Evolutionary conservation across 495 filamentous ascomycete species (phyloP).

Genomic region (Penicillium canariense): DNA sequence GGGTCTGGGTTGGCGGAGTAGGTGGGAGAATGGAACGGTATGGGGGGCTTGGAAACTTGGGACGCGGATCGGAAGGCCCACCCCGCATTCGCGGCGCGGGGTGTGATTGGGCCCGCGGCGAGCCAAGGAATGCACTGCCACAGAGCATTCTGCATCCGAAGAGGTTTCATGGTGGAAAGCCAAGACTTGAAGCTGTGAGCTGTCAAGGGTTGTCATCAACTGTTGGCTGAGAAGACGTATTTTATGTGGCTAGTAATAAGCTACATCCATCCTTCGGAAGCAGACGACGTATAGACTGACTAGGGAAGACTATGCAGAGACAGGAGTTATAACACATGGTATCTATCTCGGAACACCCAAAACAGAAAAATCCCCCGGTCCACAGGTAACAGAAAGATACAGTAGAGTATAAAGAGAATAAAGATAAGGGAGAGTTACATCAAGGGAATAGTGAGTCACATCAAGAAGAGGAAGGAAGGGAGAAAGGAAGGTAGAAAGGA

Average conservation of each 20-base stretch:
- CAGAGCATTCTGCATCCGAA: not conserved
- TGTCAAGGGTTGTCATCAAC: not conserved
- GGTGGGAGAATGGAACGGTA: not conserved
- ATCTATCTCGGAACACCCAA: slow-evolving; percentile 25
- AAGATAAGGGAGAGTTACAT: slow-evolving; percentile 15
- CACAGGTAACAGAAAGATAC: slow-evolving; percentile 9
- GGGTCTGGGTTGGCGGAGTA: not conserved
- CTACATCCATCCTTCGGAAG: not conserved
- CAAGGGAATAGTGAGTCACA: slow-evolving; percentile 24
- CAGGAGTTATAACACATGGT: slow-evolving; percentile 22
- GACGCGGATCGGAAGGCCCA: not conserved
- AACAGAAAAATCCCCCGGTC: slow-evolving; percentile 12
- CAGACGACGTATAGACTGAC: not conserved
- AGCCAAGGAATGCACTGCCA: slow-evolving; percentile 11
- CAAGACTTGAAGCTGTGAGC: not conserved
- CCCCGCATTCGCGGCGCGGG: not conserved
- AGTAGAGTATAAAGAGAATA: slow-evolving; percentile 4
- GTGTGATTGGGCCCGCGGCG: not conserved
- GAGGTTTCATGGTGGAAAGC: not conserved
- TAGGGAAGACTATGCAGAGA: slow-evolving; percentile 15
- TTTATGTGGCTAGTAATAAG: not conserved
- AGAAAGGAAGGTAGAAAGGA: slow-evolving; percentile 4
- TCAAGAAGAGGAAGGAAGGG: slow-evolving; percentile 13
- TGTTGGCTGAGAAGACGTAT: not conserved
- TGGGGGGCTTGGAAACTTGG: not conserved